Conservation (phyloP, 2,329 filamentous ascomycete genomes). For the Arthrobotrys musiformis region DNA sequence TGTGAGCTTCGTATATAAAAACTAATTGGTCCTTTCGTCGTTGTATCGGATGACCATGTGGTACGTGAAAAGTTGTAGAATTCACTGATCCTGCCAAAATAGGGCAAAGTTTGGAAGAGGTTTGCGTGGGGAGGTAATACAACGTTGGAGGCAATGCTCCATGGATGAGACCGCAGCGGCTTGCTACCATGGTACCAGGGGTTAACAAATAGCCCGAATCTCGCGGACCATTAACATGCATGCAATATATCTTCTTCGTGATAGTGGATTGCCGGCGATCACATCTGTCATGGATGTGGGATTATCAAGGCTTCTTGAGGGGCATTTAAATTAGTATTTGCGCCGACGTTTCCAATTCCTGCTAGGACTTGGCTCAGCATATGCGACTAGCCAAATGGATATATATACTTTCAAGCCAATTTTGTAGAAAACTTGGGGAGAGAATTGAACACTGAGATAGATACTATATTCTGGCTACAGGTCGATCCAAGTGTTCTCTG, state of each 20-base stretch:
- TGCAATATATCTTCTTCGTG: not conserved
- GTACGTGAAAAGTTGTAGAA: not conserved
- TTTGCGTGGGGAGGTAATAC: not conserved
- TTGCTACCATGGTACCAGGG: not conserved
- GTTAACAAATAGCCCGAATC: not conserved
- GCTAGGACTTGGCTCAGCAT: too few species aligned
- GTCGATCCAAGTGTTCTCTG: not conserved
- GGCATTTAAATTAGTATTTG: too few species aligned
- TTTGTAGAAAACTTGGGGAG: too few species aligned
- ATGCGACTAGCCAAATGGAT: too few species aligned
- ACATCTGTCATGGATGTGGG: not conserved
- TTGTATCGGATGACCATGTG: not conserved
- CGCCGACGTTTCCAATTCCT: too few species aligned
- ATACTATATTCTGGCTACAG: too few species aligned
- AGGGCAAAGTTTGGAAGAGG: constrained; percentile 2
- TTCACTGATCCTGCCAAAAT: not conserved
- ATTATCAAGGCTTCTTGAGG: not conserved
- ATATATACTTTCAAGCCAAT: too few species aligned
- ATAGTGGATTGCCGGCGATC: not conserved
- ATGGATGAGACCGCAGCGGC: not conserved
- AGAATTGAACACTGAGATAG: too few species aligned
- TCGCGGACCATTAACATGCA: constrained; percentile 12
- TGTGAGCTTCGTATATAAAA: too few species aligned
- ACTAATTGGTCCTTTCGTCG: too few species aligned
- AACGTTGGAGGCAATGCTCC: not conserved